These are phyloP conservation scores for Yamadazyma triangularis DNA, from an alignment of 1,139 yeast genomes.

Conservation along the genomic window DNA sequence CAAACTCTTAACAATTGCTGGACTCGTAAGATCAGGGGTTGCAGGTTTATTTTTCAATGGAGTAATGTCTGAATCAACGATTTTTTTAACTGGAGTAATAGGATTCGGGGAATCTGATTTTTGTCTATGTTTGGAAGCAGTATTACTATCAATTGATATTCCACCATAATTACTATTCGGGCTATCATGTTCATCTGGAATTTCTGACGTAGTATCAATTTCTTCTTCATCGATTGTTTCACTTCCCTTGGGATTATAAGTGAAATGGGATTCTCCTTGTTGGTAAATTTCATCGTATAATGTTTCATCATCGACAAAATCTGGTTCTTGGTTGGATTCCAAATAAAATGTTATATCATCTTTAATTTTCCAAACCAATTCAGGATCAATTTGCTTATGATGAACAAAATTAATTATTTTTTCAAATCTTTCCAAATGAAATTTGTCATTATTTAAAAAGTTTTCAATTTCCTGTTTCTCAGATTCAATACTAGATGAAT, in stretches of 20 bases:
- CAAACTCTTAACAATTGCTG: conserved; percentile 42
- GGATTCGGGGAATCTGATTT: background rate
- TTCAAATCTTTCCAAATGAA: conserved; percentile 37
- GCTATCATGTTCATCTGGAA: too few species aligned
- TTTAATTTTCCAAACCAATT: conserved; percentile 32
- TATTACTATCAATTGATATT: too few species aligned
- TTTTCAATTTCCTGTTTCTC: conserved; percentile 41
- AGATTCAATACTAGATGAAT: conserved; percentile 28
- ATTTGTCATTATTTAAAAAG: conserved; percentile 30
- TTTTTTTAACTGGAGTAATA: background rate
- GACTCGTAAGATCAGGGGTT: conserved; percentile 22
- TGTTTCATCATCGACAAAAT: conserved; percentile 33
- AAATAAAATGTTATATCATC: conserved; percentile 39
- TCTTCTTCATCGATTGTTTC: conserved; percentile 3
- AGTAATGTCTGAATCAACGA: background rate
- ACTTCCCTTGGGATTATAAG: conserved; percentile 12
- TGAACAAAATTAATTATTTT: conserved; percentile 29
- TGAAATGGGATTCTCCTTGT: conserved; percentile 17
- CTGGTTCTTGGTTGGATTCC: conserved; percentile 38
- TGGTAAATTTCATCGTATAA: conserved; percentile 42
- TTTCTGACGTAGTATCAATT: conserved; percentile 1
- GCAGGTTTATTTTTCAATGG: conserved; percentile 3
- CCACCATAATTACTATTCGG: too few species aligned
- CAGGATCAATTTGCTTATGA: conserved; percentile 28
- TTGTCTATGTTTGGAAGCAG: background rate